Conservation (phyloP, 345 rosid species). For the thale cress (Arabidopsis thaliana) region TAIR10.1 NC_003075.7:11267001-11267500, state of each 20-base stretch:
- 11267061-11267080: no score
- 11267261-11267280: not conserved
- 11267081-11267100: no score
- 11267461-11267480: not conserved
- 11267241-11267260: conserved; percentile 18
- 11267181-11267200: not conserved
- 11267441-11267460: not conserved
- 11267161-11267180: not conserved
- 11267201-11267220: conserved; percentile 19
- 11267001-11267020: not conserved
- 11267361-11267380: not conserved
- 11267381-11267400: conserved; percentile 3
- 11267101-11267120: no score
- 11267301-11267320: not conserved
- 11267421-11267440: not conserved
- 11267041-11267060: no score
- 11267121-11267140: no score
- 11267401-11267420: not conserved
- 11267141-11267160: not conserved
- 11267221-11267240: conserved; percentile 13
- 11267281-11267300: conserved; percentile 11
- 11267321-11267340: not conserved
- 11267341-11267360: not conserved
- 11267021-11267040: not conserved
- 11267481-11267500: not conserved